Evolutionary conservation across 78 protist genomes (phyloP), one percentile per base, ranked within the genome.

Genomic region (Dictyostelium purpureum): DNA sequence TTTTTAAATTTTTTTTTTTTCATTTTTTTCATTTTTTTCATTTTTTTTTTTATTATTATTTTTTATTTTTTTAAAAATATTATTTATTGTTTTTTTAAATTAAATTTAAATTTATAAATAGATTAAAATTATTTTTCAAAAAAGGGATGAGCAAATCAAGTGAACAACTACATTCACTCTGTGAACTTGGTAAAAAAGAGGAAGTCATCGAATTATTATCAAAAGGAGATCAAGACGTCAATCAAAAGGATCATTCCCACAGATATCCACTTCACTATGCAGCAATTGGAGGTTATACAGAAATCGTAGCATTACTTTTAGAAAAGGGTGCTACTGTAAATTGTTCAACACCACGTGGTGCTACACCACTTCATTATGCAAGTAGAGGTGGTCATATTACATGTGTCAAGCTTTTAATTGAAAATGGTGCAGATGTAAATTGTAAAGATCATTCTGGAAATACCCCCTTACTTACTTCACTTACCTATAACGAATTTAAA

Each of bases 361-460:
- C 92, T 4, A 85, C 82, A 28, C 92, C 92, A 35, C 49, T 85
- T 6, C 92, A 85, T 31, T 85, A 85, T 73, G 82, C 83, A 26
- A 21, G 76, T 31, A 52, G 92, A 43, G 43, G 76, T 42, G 92
- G 71, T 33, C 26, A 35, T 4, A 56, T 73, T 6, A 82, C 71
- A 57, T 85, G 92, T 47, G 21, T 85, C 2, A 26, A 49, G 35
- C 38, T 85, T 24, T 51, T 85, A 19, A 63, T 85, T 11, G 92
- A 85, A 7, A 54, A 73, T 59, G 74, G 74, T 45, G 92, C 83
- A 5, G 82, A 85, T 59, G 76, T 85, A 16, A 73, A 85, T 38
- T 59, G 82, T 47, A 56, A 31, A 47, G 92, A 85, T 59, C 14
- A 28, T 24, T 28, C 71, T 18, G 77, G 77, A 40, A 26, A 38